These are phyloP conservation scores for Hsuehochloa calcarea DNA, from an alignment of 176 grass and related monocot species.

Conservation along the genomic window DNA sequence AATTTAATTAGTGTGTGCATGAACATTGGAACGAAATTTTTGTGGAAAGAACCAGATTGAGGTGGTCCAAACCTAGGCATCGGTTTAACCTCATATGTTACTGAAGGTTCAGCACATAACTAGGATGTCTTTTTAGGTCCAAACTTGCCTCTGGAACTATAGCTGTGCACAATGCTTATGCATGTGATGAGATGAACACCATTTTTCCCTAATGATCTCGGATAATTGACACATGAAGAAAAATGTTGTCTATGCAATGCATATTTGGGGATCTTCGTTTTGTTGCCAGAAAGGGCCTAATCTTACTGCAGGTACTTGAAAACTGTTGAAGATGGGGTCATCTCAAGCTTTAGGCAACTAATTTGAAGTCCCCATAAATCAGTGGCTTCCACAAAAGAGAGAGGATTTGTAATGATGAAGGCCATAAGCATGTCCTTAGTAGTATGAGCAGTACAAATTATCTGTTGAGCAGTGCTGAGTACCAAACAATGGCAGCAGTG, in stretches of 20 bases:
- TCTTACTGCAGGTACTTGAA: not conserved
- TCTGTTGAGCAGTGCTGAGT: not conserved
- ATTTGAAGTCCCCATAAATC: not conserved
- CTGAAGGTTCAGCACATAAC: not conserved
- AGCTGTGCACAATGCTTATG: not conserved
- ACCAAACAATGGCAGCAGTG: not conserved
- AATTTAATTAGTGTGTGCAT: not conserved
- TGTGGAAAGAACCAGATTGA: constrained; percentile 1
- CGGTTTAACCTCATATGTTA: not conserved
- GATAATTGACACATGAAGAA: not conserved
- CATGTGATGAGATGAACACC: not conserved
- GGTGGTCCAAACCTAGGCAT: not conserved
- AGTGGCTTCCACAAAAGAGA: not conserved
- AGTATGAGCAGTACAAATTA: not conserved
- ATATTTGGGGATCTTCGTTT: not conserved
- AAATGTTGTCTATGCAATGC: not conserved
- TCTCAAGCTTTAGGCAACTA: not conserved
- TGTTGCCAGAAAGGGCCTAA: not conserved
- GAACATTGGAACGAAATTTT: not conserved
- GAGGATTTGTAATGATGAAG: not conserved
- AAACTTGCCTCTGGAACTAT: not conserved
- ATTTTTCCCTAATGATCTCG: not conserved
- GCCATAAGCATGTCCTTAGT: not conserved
- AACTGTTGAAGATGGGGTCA: not conserved
- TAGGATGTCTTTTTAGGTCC: not conserved